These are phyloP conservation scores for Penicillium italicum DNA, from an alignment of 2,329 filamentous ascomycete species.

Conservation along the genomic window DNA sequence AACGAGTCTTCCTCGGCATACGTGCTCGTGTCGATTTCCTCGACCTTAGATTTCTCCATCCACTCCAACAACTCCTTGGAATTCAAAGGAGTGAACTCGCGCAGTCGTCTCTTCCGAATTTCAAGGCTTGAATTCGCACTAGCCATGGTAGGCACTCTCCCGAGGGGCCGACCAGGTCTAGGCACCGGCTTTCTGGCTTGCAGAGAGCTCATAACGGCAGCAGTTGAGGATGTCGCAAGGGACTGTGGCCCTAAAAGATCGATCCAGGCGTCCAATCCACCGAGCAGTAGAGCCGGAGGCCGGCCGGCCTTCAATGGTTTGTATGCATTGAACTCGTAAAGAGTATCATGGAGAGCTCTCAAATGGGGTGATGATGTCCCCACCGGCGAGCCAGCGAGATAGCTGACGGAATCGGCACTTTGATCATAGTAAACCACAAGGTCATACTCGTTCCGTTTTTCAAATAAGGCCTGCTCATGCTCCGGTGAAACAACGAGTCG, in stretches of 20 bases:
- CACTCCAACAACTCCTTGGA: constrained; percentile 77
- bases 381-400: constrained; percentile 47
- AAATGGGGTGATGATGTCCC: constrained; percentile 55
- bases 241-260: constrained; percentile 73
- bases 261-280: constrained; percentile 82
- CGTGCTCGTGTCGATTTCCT: constrained; percentile 51
- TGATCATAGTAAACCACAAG: constrained; percentile 90
- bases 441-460: constrained; percentile 70
- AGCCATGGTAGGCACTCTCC: constrained; percentile 51
- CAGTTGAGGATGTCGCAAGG: constrained; percentile 56
- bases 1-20: constrained; percentile 40
- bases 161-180: constrained; percentile 48
- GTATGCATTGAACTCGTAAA: constrained; percentile 78
- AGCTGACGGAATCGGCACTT: constrained; percentile 57
- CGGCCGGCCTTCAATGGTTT: constrained; percentile 64
- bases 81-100: constrained; percentile 68
- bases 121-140: constrained; percentile 52
- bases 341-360: constrained; percentile 69
- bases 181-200: constrained; percentile 34
- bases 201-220: constrained; percentile 47
- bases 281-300: constrained; percentile 71
- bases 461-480: constrained; percentile 69
- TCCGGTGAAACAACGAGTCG: constrained; percentile 48
- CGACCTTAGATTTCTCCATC: constrained; percentile 70
- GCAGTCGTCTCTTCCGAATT: constrained; percentile 54